Evolutionary conservation across 768 basidiomycete genomes (phyloP), one percentile per base, ranked within the genome.

Genomic region (Leucosporidium yakuticum): DNA sequence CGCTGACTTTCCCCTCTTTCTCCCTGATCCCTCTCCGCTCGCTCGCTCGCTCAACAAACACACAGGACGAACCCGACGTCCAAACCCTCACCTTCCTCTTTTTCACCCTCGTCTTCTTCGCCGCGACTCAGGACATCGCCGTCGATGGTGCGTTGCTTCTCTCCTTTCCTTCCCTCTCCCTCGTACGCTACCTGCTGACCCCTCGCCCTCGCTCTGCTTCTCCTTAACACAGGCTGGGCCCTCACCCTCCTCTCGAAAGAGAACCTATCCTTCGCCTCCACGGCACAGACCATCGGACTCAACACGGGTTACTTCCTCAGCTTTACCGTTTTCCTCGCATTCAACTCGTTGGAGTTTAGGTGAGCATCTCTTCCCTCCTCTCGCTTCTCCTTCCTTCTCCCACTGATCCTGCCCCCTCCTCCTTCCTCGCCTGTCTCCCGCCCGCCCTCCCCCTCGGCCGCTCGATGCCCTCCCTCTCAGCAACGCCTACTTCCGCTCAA

Each of bases 51-150:
- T 60, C n/a, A 3, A 14, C 32, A 32, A 59, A 51, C 65, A 47
- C 59, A 34, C 78, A 97, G 95, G 90, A 95, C 19, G 85, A 85
- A 56, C 83, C 92, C 48, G 84, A 95, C 78, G 82, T 99, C 34
- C 75, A 80, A 27, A 85, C 88, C 73, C 81, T 99, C 53, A 95
- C 95, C 5, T 80, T 84, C 59, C 80, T 93, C 27, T 99, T 97
- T 77, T 90, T 92, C 2, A 83, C 86, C 36, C 85, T 99, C 49
- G 94, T 99, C 44, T 84, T 92, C 73, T 89, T 98, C 75, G 93
- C 96, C 23, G 96, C 96, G 11, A 99, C 96, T 0, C 96, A 99
- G 85, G 94, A 98, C 78, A 98, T 98, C 66, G 95, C 95, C 55
- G 95, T 98, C 36, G 95, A 98, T 76, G 95, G 91, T 77, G 11